Base-by-base conservation (phyloP, 129 eudicot genomes). In the Tanacetum coccineum region DNA sequence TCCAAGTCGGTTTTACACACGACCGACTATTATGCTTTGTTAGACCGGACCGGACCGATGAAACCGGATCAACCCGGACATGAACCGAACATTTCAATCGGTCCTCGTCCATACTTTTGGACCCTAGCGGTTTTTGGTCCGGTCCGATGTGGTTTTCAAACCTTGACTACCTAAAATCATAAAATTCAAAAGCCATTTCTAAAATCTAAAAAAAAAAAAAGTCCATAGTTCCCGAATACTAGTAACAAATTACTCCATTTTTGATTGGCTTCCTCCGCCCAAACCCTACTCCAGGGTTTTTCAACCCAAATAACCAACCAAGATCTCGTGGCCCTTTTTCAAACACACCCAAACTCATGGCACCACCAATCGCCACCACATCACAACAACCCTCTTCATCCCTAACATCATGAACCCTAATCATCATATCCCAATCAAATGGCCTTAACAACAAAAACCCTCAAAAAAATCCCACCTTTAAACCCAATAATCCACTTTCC, bases 241-340 rank as follows among this genome's bases (percentile, higher is more conserved):
- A 53, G 19, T 19, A 30, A 5, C 13, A 48, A 48, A 48, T 0
- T 32, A n/a, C n/a, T 6, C 5, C 53, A 21, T 25, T 36, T 47
- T 22, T 30, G 21, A 17, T 59, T 32, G 9, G 44, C 73, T 21
- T 68, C 80, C 74, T 75, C 75, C 70, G 65, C 75, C 74, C 74
- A 75, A 75, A 75, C 74, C 80, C 80, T 75, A 75, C 74, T 22
- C 75, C 75, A 75, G 75, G 74, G 80, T 75, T 75, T 75, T 67
- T 36, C n/a, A 18, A 9, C 40, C 55, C 25, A 54, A 17, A n/a
- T n/a, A 17, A 54, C 66, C 19, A 54, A 66, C 18, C 21, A 13
- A 74, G 79, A 74, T 78, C 79, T 78, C 78, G 81, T 80, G 84
- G 80, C 77, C 77, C 20, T 67, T 66, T 70, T 68, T 65, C 77